Base-by-base conservation (phyloP, 345 rosid genomes). In the Gossypium thurberi region DNA sequence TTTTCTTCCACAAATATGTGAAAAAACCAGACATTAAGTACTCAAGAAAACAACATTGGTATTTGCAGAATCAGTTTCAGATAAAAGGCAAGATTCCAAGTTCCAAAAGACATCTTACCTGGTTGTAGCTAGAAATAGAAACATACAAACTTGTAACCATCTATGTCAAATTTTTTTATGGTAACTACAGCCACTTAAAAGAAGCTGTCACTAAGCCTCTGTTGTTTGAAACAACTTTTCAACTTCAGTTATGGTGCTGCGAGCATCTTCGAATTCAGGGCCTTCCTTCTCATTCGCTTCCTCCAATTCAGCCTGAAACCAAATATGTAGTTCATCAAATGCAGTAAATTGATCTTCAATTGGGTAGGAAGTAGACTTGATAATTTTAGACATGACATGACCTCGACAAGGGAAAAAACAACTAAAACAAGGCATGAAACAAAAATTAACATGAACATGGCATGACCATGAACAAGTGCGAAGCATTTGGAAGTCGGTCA, bases 201-300 rank as follows among this genome's bases (percentile, higher is more conserved):
- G 43, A 40, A 63, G 65, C 25, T 17, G 57, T 55, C 25, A 15
- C 76, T 87, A 89, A 26, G 85, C 88, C 73, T 88, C 87, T 26
- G 83, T 81, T 61, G 88, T 82, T 65, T 77, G 85, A 69, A 86
- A 90, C 79, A 85, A 80, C 74, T 83, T 83, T 71, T 90, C 96
- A 28, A 88, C 81, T 10, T 87, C 90, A 0, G 80, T 73, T 7
- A 87, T 81, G n/a, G 86, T 88, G 83, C 80, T 84, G 71, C 55
- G 86, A 55, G 94, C 94, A 75, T 93, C 96, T 73, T 81, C 88
- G 20, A 88, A 69, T 67, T 93, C 96, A 8, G 77, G 80, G 40
- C 90, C 88, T 66, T 79, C 90, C 75, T 83, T 86, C 74, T 84
- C 82, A 52, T 78, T 83, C 8, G 82, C 80, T 78, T 87, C 92